Base-by-base conservation (phyloP, 1,284 basidiomycete species). In the Gomphus sp. region DNA sequence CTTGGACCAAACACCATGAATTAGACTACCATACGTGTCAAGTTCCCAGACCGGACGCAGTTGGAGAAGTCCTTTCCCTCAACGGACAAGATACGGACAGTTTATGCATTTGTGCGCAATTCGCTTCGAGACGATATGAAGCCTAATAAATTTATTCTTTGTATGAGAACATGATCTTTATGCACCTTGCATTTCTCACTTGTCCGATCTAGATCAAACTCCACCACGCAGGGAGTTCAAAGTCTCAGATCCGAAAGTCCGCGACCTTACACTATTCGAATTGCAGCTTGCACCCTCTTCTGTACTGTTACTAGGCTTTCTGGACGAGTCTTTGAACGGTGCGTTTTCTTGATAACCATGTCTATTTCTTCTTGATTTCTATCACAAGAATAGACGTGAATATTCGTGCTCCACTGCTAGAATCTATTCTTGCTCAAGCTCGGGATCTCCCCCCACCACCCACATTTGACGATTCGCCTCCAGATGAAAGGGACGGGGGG, bases 91-190 rank as follows among this genome's bases (percentile, higher is more conserved):
- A 91, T 95, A 60, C 79, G 80, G 55, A 77, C 83, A 2, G 80
- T 95, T 2, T 95, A 95, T 68, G 85, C 84, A 3, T 93, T 95
- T 64, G 88, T 94, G 49, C 80, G 89, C 25, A 72, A 76, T n/a
- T 80, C 80, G 25, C 72, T 95, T 47, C 75, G 80, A 43, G 87
- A 90, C 54, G 85, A 88, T 62, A 80, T 84, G 37, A 84, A 86
- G 66, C 75, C 81, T 4, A 81, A 84, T 70, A 89, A 89, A 63
- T 93, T 93, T 65, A 78, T 91, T 28, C 76, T 94, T 52, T 95
- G 90, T 92, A 66, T 55, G 85, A 75, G 41, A 18, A 44, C 12
- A 4, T 43, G 16, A 31, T 4, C 25, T 28, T 34, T 44, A 12
- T 7, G 16, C 52, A 31, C 7, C 39, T 33, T 31, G 41, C 9